phyloP scores from a whole-genome alignment of 202 grass and related monocot genomes.

The Schoenoplectus triqueter region DNA sequence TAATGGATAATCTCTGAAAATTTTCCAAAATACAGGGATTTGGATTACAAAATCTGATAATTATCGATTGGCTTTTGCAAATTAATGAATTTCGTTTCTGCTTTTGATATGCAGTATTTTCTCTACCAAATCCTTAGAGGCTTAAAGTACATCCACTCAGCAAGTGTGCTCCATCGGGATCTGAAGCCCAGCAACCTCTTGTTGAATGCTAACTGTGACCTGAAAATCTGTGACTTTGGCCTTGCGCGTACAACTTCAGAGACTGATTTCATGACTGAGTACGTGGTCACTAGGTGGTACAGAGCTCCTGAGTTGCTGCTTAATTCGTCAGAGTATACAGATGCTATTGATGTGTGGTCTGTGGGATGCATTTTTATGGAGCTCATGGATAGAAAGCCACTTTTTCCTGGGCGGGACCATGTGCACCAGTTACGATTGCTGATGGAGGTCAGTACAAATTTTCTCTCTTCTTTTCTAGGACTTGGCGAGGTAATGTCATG shows the following conservation, averaged over 20 bases:
- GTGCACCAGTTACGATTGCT: constrained; percentile 88
- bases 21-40: not conserved
- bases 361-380: constrained; percentile 99
- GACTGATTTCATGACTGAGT: constrained; percentile 99
- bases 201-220: constrained; percentile 97
- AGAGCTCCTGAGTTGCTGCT: constrained; percentile 91
- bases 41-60: not conserved
- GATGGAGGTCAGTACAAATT: constrained; percentile 69
- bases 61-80: constrained; percentile 9
- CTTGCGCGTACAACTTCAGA: constrained; percentile 98
- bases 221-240: constrained; percentile 98
- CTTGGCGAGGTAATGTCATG: not conserved
- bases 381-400: constrained; percentile 86
- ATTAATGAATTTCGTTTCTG: constrained; percentile 34
- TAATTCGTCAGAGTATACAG: constrained; percentile 96
- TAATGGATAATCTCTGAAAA: not conserved
- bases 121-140: constrained; percentile 99
- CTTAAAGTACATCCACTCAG: constrained; percentile 99
- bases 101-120: constrained; percentile 77
- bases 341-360: constrained; percentile 99
- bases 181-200: constrained; percentile 99
- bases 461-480: not conserved
- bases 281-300: constrained; percentile 99
- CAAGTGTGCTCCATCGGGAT: constrained; percentile 97
- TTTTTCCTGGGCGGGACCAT: constrained; percentile 98